Conservation (phyloP, 495 filamentous ascomycete species). For the Xylaria bambusicola region DNA sequence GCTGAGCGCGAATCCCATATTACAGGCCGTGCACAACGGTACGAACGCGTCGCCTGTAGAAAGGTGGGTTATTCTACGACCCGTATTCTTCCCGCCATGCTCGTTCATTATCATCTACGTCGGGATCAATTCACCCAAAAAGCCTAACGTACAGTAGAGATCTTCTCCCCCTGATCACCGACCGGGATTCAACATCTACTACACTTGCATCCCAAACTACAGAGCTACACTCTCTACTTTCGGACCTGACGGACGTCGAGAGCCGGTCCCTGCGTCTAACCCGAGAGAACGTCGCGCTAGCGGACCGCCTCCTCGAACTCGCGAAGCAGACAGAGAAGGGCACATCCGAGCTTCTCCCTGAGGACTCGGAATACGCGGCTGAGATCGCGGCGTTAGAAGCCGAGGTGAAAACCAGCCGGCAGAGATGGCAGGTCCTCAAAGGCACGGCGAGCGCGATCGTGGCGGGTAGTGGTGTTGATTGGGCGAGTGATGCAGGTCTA, state of each 20-base stretch:
- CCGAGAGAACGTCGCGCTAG: constrained; percentile 62
- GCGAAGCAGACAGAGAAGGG: constrained; percentile 54
- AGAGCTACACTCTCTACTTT: constrained; percentile 48
- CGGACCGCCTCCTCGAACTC: constrained; percentile 60
- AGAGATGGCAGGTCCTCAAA: constrained; percentile 73
- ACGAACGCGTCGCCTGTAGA: constrained; percentile 65
- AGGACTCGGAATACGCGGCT: constrained; percentile 51
- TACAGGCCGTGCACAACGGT: constrained; percentile 75
- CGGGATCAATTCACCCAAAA: constrained; percentile 7
- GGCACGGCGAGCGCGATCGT: constrained; percentile 71
- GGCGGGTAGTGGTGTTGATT: constrained; percentile 82
- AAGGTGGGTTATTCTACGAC: constrained; percentile 49
- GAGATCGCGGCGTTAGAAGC: constrained; percentile 59
- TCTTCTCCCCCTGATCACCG: constrained; percentile 63
- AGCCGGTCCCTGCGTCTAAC: constrained; percentile 55
- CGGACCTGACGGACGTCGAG: constrained; percentile 56
- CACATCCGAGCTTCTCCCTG: constrained; percentile 50
- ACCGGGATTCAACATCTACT: constrained; percentile 66
- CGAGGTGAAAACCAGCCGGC: constrained; percentile 57
- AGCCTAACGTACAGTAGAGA: constrained; percentile 46
- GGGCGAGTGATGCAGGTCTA: constrained; percentile 70
- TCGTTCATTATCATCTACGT: not conserved
- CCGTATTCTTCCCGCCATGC: not conserved
- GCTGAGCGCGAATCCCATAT: constrained; percentile 67
- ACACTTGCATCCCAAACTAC: constrained; percentile 58